Evolutionary conservation across 352 stramenopile species (phyloP), one percentile per base, ranked within the genome.

Genomic region (Phytophthora chlamydospora): DNA sequence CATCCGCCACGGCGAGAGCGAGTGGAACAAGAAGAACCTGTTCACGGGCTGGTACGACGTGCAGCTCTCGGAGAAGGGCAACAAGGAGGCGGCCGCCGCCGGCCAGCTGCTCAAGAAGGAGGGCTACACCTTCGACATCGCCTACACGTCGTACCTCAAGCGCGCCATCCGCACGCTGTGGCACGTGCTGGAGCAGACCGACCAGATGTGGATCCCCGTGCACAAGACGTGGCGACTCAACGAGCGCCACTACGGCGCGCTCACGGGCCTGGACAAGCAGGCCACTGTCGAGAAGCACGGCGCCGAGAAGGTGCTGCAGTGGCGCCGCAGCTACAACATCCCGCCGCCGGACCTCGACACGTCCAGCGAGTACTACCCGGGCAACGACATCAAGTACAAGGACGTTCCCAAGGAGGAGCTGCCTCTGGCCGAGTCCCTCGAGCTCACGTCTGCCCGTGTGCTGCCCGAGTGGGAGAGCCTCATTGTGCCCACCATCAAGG

Each of bases 321-420:
- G 97, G 97, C 85, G 97, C 63, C 88, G 97, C 54, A 97, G 86
- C 68, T 99, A 99, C 83, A 96, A 99, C 82, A 97, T 99, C 63
- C 97, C 97, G 53, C 98, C 98, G 17, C 98, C 98, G 31, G 68
- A 85, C 42, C 83, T 99, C 6, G 93, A 74, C 88, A 98, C 78
- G 44, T 65, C 81, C 47, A 97, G 96, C 70, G 71, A 89, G 65
- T 97, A 97, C 75, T 98, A 95, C 70, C 94, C 92, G 4, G 89
- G 91, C 51, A 88, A 94, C 49, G 95, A 99, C 59, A 69, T 94
- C 24, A 90, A 90, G 58, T 98, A 98, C 83, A 62, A 88, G 35
- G 80, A 94, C 68, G 66, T 98, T 27, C 77, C 83, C 0, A 81
- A 82, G 57, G 58, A 87, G 8, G 75, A 97, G 12, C 90, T 98